Evolutionary conservation across 2,329 filamentous ascomycete genomes (phyloP), one percentile per base, ranked within the genome.

Genomic region (Scortechinia acanthostroma): DNA sequence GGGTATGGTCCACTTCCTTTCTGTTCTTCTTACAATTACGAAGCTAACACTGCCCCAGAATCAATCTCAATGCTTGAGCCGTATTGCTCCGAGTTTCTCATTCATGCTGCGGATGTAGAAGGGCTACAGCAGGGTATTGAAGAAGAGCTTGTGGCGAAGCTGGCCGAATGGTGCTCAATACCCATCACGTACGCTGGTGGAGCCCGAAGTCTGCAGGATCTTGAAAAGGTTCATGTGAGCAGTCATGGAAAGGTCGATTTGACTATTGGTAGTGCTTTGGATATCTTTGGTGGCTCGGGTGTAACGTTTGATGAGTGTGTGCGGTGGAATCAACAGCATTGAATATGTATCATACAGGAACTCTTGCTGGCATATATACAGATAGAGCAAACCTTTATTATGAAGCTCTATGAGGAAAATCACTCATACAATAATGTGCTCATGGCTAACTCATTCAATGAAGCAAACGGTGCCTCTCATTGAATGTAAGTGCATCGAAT

Each of bases 151-250:
- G 77, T 84, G 4, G 58, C 62, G 15, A 72, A 67, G 51, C 58
- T 84, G 22, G 67, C 76, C 1, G 59, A 73, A 45, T 83, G 80
- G 75, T 83, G 78, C 55, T 68, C 60, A 2, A 80, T 82, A 43
- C 80, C 80, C 1, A 73, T 84, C 16, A 83, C 80, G 0, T 84
- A 84, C 59, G 80, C 80, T 10, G 80, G 80, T 21, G 80, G 80
- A 6, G 79, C 76, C 16, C 71, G 74, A 22, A 74, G 69, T 46
- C 58, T 83, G 13, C 63, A 71, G 44, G 80, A 84, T 51, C 59
- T 84, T 6, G 75, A 81, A 49, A 68, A 74, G 17, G 80, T 84
- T 3, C 73, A 77, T 56, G 54, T 61, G 16, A 65, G 79, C 46
- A 83, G 79, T 55, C 57, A 62, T 25, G 78, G 77, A 14, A 77